Percentiles rank a stretch among this genome's conserved stretches.
Evolutionary conservation across 805 yeast species (phyloP).

Genomic region (Lipomyces yamadae): DNA sequence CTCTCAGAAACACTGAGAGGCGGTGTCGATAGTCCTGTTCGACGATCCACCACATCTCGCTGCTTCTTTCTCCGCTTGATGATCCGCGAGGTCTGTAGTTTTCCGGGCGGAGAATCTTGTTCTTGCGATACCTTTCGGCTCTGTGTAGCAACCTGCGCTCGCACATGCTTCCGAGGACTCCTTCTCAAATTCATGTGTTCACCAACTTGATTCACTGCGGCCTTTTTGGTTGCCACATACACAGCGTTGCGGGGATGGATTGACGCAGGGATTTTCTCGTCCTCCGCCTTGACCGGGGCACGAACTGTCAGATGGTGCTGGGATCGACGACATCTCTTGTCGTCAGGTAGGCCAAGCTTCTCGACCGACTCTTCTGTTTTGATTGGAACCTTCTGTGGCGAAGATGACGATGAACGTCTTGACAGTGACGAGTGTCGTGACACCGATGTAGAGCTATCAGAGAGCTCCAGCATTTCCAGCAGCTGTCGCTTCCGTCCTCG

Average conservation of each 20-base stretch:
- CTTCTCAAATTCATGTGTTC: background rate
- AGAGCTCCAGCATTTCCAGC: background rate
- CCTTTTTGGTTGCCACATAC: background rate
- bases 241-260: background rate
- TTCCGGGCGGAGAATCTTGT: background rate
- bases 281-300: conserved; percentile 14
- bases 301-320: background rate
- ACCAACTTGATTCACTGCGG: background rate
- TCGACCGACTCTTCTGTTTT: background rate
- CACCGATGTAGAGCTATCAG: background rate
- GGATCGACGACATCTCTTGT: conserved; percentile 19
- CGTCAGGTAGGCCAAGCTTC: background rate
- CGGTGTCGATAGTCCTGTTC: conserved; percentile 20
- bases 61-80: background rate
- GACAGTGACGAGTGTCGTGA: conserved; percentile 10
- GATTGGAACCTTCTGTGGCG: background rate
- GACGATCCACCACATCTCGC: background rate
- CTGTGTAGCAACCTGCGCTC: background rate
- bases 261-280: conserved; percentile 14
- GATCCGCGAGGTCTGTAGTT: background rate
- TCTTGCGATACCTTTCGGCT: background rate
- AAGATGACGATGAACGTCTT: background rate
- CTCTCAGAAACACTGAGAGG: conserved; percentile 14
- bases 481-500: conserved; percentile 21
- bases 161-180: conserved; percentile 1